Percentiles rank a stretch among this genome's conserved stretches.
Conservation (phyloP, 2,329 filamentous ascomycete genomes). For the Penicillium sp. region DNA sequence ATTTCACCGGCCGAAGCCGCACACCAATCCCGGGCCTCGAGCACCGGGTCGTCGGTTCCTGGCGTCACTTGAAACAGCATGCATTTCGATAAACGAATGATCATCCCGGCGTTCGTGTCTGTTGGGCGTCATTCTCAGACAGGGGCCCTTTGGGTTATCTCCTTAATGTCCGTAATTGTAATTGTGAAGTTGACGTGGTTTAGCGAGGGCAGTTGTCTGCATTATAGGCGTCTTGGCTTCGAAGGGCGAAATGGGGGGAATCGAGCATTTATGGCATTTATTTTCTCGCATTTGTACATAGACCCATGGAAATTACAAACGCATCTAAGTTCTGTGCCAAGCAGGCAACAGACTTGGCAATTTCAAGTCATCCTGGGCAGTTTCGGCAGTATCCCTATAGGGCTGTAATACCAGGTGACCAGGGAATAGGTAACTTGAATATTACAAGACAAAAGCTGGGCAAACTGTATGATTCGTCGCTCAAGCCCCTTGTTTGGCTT, state of each 20-base stretch:
- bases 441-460: background rate
- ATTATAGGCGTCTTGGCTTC: slow-evolving; percentile 12
- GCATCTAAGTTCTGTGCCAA: background rate
- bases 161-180: slow-evolving; percentile 17
- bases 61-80: slow-evolving; percentile 31
- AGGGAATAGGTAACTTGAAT: too few species aligned
- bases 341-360: slow-evolving; percentile 1
- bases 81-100: slow-evolving; percentile 23
- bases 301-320: background rate
- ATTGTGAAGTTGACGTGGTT: slow-evolving; percentile 7
- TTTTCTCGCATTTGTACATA: slow-evolving; percentile 3
- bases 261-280: slow-evolving; percentile 3
- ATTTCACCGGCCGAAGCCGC: slow-evolving; percentile 25
- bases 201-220: slow-evolving; percentile 6
- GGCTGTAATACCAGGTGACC: background rate
- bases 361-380: background rate
- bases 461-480: background rate
- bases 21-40: slow-evolving; percentile 26
- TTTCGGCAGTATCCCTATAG: background rate
- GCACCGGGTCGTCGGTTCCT: slow-evolving; percentile 28
- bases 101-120: background rate
- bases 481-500: background rate
- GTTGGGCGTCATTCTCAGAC: background rate
- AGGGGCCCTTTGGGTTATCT: background rate
- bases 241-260: background rate